These are phyloP conservation scores for Podaxis sp. DNA, from an alignment of 768 basidiomycete species.

Conservation along the genomic window DNA sequence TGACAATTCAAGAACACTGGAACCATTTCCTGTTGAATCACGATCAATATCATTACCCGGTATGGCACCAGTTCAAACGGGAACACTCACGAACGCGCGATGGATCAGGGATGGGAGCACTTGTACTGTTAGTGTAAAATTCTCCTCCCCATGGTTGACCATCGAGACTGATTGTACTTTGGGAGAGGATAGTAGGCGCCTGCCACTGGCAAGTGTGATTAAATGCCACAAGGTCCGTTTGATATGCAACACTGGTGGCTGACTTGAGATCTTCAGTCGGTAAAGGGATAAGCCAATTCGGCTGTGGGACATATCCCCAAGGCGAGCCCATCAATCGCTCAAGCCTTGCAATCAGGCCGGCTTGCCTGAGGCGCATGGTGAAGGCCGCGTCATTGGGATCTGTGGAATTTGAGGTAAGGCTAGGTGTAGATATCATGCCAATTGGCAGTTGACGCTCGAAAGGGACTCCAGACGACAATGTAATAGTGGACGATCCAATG, in stretches of 20 bases:
- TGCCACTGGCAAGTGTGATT: constrained; percentile 7
- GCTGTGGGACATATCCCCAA: neutral
- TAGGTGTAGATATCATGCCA: neutral
- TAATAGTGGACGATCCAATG: neutral
- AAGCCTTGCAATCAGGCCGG: neutral
- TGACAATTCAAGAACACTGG: neutral
- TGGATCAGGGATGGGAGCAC: neutral
- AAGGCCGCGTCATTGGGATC: neutral
- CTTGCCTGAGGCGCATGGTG: neutral
- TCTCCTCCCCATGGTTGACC: neutral
- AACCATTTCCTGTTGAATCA: neutral
- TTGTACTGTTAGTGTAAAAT: neutral
- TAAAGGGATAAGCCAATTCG: constrained; percentile 5
- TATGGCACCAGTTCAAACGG: neutral
- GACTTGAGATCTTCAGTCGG: neutral
- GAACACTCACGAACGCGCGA: neutral
- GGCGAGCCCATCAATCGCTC: neutral
- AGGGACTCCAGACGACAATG: constrained; percentile 7
- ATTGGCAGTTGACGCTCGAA: neutral
- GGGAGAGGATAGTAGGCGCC: neutral
- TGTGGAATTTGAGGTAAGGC: neutral
- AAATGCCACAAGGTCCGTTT: neutral
- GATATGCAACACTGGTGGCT: neutral
- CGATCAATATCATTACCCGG: neutral
- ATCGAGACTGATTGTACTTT: neutral